Evolutionary conservation across 2,329 filamentous ascomycete genomes (phyloP).

Genomic region (Byssoonygena ceratinophila): DNA sequence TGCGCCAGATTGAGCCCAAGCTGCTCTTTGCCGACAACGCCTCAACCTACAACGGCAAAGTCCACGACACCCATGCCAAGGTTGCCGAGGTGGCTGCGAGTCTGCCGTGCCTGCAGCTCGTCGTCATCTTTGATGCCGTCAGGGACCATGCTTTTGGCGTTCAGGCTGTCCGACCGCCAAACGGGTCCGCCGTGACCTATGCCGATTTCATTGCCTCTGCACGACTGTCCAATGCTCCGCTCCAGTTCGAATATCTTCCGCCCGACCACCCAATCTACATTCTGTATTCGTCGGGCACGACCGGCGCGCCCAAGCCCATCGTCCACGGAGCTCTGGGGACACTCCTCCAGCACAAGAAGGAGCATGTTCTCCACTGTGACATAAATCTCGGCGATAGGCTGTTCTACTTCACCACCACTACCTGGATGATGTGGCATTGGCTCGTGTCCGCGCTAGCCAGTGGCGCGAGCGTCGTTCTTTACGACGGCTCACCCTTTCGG

Average conservation of each 20-base stretch:
- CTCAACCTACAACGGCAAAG: conserved; percentile 81
- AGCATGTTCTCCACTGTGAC: conserved; percentile 78
- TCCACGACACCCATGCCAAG: conserved; percentile 70
- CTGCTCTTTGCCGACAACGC: conserved; percentile 81
- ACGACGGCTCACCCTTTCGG: conserved; percentile 84
- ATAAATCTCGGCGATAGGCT: conserved; percentile 61
- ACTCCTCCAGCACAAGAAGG: conserved; percentile 92
- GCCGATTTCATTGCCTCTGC: conserved; percentile 39
- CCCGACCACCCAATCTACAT: conserved; percentile 89
- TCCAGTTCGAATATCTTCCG: conserved; percentile 63
- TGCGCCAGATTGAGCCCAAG: conserved; percentile 73
- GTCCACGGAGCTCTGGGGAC: conserved; percentile 86
- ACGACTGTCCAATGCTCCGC: conserved; percentile 25
- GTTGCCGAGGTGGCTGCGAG: conserved; percentile 62
- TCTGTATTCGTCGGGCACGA: conserved; percentile 86
- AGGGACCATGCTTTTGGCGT: conserved; percentile 30
- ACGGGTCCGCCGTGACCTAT: conserved; percentile 35
- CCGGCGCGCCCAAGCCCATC: conserved; percentile 79
- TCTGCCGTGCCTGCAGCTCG: conserved; percentile 55
- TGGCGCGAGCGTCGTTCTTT: conserved; percentile 74
- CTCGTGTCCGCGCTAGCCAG: conserved; percentile 73
- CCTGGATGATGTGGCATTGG: conserved; percentile 99
- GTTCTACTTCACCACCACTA: conserved; percentile 90
- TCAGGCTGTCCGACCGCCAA: conserved; percentile 24
- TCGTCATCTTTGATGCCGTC: conserved; percentile 65